phyloP scores from a whole-genome alignment of 345 rosid species.

The Jatropha curcas region DNA sequence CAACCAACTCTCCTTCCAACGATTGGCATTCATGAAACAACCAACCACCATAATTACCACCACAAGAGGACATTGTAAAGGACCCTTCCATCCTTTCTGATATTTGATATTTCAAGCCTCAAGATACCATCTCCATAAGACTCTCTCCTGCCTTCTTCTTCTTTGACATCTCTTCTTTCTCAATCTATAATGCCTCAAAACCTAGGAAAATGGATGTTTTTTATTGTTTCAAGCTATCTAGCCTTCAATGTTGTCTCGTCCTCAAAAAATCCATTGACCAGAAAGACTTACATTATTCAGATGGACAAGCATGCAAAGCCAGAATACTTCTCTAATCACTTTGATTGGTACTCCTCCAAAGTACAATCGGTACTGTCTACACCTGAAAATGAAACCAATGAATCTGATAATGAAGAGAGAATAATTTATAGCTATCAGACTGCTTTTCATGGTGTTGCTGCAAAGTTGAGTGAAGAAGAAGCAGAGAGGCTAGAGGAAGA shows the following conservation, averaged over 20 bases:
- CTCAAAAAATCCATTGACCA: constrained; percentile 24
- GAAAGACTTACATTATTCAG: constrained; percentile 74
- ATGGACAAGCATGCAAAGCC: constrained; percentile 91
- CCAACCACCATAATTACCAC: constrained; percentile 36
- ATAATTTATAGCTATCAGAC: constrained; percentile 41
- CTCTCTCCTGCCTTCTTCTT: constrained; percentile 2
- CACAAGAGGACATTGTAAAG: constrained; percentile 12
- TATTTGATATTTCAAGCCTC: constrained; percentile 27
- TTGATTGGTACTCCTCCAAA: constrained; percentile 78
- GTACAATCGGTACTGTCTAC: constrained; percentile 46
- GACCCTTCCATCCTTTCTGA: background rate
- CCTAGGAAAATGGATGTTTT: constrained; percentile 41
- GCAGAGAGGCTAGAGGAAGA: constrained; percentile 21
- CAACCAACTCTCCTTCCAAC: constrained; percentile 14
- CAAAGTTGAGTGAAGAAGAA: constrained; percentile 28
- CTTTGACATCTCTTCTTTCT: constrained; percentile 6
- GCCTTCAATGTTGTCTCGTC: constrained; percentile 35
- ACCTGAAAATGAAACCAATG: constrained; percentile 31
- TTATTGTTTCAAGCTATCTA: constrained; percentile 32
- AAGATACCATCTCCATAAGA: constrained; percentile 3
- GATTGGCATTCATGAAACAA: constrained; percentile 40
- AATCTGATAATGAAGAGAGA: constrained; percentile 42
- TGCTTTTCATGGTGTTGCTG: constrained; percentile 32
- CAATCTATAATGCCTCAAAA: constrained; percentile 43
- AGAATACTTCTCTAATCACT: constrained; percentile 46